phyloP scores from a whole-genome alignment of 495 filamentous ascomycete genomes.

The Chaetomium fimeti region DNA sequence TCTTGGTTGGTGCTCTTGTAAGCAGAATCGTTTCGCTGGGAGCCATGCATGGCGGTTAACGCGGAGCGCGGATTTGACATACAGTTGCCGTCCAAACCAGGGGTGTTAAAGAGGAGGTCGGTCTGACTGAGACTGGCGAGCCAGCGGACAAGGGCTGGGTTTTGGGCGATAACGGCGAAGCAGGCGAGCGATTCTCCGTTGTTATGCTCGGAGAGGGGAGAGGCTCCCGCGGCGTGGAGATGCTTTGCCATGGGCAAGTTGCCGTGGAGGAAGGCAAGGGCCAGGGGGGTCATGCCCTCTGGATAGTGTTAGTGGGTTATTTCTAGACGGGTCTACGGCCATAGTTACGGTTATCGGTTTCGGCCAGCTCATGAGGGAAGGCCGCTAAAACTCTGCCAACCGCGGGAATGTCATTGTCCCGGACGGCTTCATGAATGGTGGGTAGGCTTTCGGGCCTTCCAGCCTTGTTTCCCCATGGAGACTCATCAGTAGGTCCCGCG shows the following conservation, averaged over 20 bases:
- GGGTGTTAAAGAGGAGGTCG: conserved; percentile 8
- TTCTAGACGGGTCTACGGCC: neutral
- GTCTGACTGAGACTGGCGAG: neutral
- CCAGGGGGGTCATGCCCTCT: conserved; percentile 20
- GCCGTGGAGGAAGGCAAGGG: conserved; percentile 15
- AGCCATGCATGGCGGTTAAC: too few species aligned
- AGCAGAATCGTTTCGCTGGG: too few species aligned
- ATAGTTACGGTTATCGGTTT: neutral
- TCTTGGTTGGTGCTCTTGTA: too few species aligned
- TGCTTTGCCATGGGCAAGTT: neutral
- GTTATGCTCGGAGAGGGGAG: neutral
- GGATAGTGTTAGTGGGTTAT: neutral
- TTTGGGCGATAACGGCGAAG: conserved; percentile 12
- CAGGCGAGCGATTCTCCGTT: conserved; percentile 13
- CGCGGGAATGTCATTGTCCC: neutral
- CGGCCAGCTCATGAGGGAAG: neutral
- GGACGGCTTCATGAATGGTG: neutral
- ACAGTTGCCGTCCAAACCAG: neutral
- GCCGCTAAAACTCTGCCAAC: neutral
- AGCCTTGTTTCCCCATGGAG: neutral
- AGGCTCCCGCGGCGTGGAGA: neutral
- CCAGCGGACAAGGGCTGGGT: conserved; percentile 4
- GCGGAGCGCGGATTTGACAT: too few species aligned
- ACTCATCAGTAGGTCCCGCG: neutral
- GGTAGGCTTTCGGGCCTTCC: neutral